Conservation (phyloP, 768 basidiomycete species). For the Dendrothele bispora region DNA sequence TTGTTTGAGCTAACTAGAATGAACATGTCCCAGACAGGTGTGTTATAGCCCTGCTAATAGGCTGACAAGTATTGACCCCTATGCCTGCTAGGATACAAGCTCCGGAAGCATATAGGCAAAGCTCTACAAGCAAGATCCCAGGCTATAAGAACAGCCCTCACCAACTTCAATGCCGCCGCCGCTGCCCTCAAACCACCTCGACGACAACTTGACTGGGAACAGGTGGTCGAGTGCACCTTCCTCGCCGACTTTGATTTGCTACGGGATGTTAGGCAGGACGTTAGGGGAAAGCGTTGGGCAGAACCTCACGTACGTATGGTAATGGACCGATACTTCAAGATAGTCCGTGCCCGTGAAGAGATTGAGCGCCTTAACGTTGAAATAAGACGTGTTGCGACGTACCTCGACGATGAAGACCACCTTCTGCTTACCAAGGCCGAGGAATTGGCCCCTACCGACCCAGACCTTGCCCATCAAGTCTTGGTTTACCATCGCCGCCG, state of each 20-base stretch:
- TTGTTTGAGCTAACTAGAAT: constrained; percentile 18
- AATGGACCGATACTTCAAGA: constrained; percentile 16
- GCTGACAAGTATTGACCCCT: neutral
- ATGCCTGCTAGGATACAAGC: constrained; percentile 12
- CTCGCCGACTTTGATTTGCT: constrained; percentile 20
- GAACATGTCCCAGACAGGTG: constrained; percentile 16
- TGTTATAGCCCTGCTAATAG: neutral
- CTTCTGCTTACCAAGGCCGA: neutral
- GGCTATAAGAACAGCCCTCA: constrained; percentile 12
- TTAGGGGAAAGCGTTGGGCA: constrained; percentile 19
- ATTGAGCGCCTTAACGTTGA: constrained; percentile 19
- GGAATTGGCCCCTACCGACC: neutral
- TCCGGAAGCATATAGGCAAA: constrained; percentile 14
- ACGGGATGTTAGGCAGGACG: constrained; percentile 14
- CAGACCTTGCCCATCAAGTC: constrained; percentile 1
- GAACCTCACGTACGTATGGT: constrained; percentile 7
- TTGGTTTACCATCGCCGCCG: neutral
- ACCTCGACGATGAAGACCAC: constrained; percentile 13
- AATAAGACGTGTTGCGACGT: constrained; percentile 13
- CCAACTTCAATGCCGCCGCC: constrained; percentile 12
- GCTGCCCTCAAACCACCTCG: constrained; percentile 4
- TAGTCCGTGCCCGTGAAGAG: constrained; percentile 18
- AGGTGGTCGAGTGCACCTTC: constrained; percentile 16
- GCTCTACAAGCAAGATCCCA: constrained; percentile 11
- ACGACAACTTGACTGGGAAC: constrained; percentile 9